A percentile compares a stretch with the other conserved stretches of the same genome.
Evolutionary conservation across 805 yeast species (phyloP).

Genomic region (Metschnikowia borealis): DNA sequence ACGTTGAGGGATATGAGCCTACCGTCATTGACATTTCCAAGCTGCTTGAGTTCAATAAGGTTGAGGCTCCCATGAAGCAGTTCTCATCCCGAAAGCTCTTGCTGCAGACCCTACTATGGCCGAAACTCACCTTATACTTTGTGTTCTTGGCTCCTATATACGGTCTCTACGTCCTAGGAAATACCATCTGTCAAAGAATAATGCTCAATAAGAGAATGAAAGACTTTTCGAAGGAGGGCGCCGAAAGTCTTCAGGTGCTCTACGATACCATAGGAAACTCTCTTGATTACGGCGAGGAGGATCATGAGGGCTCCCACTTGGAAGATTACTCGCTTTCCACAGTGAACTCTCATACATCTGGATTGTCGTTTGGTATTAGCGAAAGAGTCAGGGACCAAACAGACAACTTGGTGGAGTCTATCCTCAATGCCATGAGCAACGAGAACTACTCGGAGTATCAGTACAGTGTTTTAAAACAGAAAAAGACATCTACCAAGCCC

Average conservation of each 20-base stretch:
- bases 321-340: background rate
- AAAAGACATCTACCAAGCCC: background rate
- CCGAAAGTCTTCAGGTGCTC: slow-evolving; percentile 26
- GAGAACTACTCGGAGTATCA: slow-evolving; percentile 20
- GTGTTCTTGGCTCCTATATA: slow-evolving; percentile 60
- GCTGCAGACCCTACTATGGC: slow-evolving; percentile 38
- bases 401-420: slow-evolving; percentile 61
- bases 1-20: slow-evolving; percentile 51
- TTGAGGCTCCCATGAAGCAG: background rate
- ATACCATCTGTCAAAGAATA: slow-evolving; percentile 35
- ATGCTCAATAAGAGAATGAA: slow-evolving; percentile 27
- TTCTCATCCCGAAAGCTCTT: background rate
- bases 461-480: slow-evolving; percentile 8
- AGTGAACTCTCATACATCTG: background rate
- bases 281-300: slow-evolving; percentile 4
- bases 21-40: slow-evolving; percentile 50
- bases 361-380: background rate
- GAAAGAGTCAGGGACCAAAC: slow-evolving; percentile 46
- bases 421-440: slow-evolving; percentile 54
- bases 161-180: slow-evolving; percentile 52
- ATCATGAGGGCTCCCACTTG: background rate
- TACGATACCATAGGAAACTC: slow-evolving; percentile 18
- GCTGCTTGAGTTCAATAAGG: slow-evolving; percentile 31
- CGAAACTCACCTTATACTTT: slow-evolving; percentile 41
- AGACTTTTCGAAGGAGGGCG: slow-evolving; percentile 24